Base-by-base conservation (phyloP, 441 rosid species). In the Viola pubescens region DNA sequence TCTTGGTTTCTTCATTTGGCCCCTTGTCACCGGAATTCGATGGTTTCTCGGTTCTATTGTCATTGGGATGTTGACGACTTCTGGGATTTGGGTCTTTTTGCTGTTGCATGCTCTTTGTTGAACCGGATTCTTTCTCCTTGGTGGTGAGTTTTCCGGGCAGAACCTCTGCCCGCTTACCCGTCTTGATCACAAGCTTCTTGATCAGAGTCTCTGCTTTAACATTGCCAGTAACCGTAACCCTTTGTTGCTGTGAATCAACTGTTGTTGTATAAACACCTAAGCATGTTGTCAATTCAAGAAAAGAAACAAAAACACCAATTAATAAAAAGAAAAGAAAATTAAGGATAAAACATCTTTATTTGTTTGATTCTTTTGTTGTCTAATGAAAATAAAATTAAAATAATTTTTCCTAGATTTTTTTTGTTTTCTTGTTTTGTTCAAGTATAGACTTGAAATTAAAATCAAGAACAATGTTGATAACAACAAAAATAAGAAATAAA, bases 221-320 rank as follows among this genome's bases (percentile, higher is more conserved):
- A 64, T 82, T 80, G 1, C 89, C 86, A 4, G 70, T 80, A 39
- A 86, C 90, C 3, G 81, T 79, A 40, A 84, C 86, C 71, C 72
- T 84, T 52, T 82, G 86, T 46, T 77, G 82, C 63, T 62, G 73
- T 4, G 81, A 58, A 65, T 86, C 86, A 6, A 86, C 38, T 14
- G 56, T 44, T 37, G 80, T 59, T 40, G 72, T 63, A 46, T 77
- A 82, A 43, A 84, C 94, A 64, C 90, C 90, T 86, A 62, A 58
- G 56, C 34, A 12, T 10, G 54, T 14, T 9, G 4, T 44, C 6
- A 7, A 26, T 9, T 7, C 4, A 34, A 37, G 9, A 38, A 6
- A 61, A 13, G 7, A 13, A n/a, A n/a, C n/a, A n/a, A 34, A 11
- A 48, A 48, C 37, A 26, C 14, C 45, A 34, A 13, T 9, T 9